Conservation (phyloP, 768 basidiomycete species). For the Suillus weaverae region DNA sequence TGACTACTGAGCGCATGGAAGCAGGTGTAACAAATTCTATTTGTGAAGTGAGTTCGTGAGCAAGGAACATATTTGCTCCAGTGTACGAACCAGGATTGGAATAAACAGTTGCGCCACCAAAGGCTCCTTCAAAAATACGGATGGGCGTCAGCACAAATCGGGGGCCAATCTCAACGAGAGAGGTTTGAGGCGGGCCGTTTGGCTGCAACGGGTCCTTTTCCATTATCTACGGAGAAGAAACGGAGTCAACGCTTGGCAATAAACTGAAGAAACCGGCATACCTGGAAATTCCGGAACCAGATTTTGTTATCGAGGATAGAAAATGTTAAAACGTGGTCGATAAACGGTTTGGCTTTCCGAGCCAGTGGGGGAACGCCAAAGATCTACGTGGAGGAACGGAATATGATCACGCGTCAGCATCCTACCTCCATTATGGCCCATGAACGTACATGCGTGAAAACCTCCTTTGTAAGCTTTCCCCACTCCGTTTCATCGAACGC, state of each 20-base stretch:
- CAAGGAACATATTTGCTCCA: slow-evolving; percentile 1
- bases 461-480: slow-evolving; percentile 85
- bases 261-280: slow-evolving; percentile 32
- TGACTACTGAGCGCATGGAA: slow-evolving; percentile 67
- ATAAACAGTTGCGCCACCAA: slow-evolving; percentile 91
- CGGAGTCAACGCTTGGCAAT: background rate
- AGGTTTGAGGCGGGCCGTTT: slow-evolving; percentile 78
- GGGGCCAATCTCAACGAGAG: slow-evolving; percentile 96
- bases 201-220: slow-evolving; percentile 93
- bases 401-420: slow-evolving; percentile 3
- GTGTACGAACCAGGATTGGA: slow-evolving; percentile 81
- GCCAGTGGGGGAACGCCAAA: slow-evolving; percentile 94
- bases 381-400: slow-evolving; percentile 53
- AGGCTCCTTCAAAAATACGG: slow-evolving; percentile 96
- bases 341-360: slow-evolving; percentile 91
- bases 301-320: slow-evolving; percentile 94
- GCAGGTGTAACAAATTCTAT: slow-evolving; percentile 92
- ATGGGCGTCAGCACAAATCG: slow-evolving; percentile 97
- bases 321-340: slow-evolving; percentile 97
- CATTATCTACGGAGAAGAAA: slow-evolving; percentile 59
- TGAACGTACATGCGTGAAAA: slow-evolving; percentile 82
- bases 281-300: slow-evolving; percentile 99
- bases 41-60: slow-evolving; percentile 5
- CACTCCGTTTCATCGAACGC: slow-evolving; percentile 88
- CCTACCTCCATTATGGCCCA: background rate